These are phyloP conservation scores for Ascodesmis nigricans DNA, from an alignment of 495 filamentous ascomycete species.

Conservation along the genomic window DNA sequence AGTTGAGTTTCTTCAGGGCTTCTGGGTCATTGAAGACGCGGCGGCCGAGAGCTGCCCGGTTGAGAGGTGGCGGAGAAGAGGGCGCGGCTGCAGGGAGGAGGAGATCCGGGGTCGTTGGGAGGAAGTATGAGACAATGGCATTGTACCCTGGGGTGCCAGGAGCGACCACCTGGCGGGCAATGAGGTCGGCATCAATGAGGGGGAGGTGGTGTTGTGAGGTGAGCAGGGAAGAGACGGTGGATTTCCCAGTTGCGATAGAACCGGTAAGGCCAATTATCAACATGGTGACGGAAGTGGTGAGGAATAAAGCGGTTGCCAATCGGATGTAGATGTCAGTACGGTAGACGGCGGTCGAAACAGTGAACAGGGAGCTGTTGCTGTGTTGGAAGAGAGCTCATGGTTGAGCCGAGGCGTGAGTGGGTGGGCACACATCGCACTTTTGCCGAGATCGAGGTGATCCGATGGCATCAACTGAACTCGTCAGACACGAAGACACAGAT, in stretches of 20 bases:
- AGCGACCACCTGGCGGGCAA: constrained; percentile 77
- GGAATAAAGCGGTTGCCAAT: too few relatives aligned
- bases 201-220: constrained; percentile 64
- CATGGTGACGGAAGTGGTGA: constrained; percentile 31
- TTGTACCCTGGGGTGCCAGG: constrained; percentile 68
- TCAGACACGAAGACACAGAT: too few relatives aligned
- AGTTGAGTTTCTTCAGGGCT: constrained; percentile 54
- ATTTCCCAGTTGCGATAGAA: constrained; percentile 95
- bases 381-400: too few relatives aligned
- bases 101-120: constrained; percentile 58
- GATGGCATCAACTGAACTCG: too few relatives aligned
- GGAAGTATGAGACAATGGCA: constrained; percentile 58
- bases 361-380: too few relatives aligned
- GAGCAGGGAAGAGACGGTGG: constrained; percentile 73
- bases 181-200: constrained; percentile 81
- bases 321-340: too few relatives aligned
- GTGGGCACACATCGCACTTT: too few relatives aligned
- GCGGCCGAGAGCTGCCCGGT: constrained; percentile 63
- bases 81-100: constrained; percentile 41
- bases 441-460: too few relatives aligned
- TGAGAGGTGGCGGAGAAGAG: too few relatives aligned
- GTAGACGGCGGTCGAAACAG: too few relatives aligned
- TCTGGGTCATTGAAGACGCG: constrained; percentile 58
- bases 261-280: constrained; percentile 89
- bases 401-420: too few relatives aligned